Evolutionary conservation across 257 asterid genomes (phyloP), one percentile per base, ranked within the genome.

Genomic region (Primulina eburnea): DNA sequence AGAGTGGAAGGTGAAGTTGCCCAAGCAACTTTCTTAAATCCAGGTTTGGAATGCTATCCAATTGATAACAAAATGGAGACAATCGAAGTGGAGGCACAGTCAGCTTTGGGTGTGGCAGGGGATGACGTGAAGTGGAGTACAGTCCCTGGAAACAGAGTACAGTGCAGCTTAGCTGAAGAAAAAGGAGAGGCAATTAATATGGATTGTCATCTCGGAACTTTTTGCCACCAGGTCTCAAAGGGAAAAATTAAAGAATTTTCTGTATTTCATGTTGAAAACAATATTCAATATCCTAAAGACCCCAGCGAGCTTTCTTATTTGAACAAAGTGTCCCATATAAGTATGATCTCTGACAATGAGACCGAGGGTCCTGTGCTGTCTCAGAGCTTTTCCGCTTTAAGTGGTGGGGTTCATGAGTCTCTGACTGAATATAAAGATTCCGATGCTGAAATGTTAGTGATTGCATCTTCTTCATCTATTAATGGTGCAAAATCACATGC

Each of bases 221-320:
- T 76, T 69, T 5, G 73, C 71, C 76, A 58, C 60, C 50, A 56
- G 60, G 62, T 58, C 71, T 40, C 40, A 34, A 74, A 72, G 70
- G 78, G 24, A 69, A 73, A 62, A 73, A 6, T 12, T 37, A 35
- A 62, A 58, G 79, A 75, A 12, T 33, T 47, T 10, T 53, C 37
- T 53, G 75, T 55, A 34, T 65, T 74, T 75, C 60, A 59, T 55
- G 72, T 28, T 62, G 81, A 73, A 69, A 70, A 60, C 29, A 68
- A 58, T 43, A 60, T 61, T 67, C 77, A 70, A 60, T 35, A 55
- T 70, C 70, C 67, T 67, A 77, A 77, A 56, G 85, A 78, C 64
- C 55, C 68, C 56, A 70, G 47, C 11, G 57, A 68, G 65, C 74
- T 64, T 33, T 55, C 69, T 60, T 75, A 64, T 59, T 58, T 40